Percentiles rank a stretch among this genome's conserved stretches.
Evolutionary conservation across 257 asterid species (phyloP).

Genomic region (Avicennia marina): DNA sequence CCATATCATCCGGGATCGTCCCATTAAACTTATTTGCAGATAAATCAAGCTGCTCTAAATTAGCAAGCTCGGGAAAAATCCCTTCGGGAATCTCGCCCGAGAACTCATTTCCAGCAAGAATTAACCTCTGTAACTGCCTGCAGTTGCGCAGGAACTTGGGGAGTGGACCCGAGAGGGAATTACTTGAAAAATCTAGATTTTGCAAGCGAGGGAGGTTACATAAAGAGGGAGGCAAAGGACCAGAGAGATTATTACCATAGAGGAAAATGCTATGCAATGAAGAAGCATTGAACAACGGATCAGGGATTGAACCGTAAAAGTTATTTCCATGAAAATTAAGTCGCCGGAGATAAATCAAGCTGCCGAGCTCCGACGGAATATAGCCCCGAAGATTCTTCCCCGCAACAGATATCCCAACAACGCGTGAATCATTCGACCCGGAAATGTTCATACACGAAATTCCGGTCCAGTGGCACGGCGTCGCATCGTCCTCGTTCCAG

Average conservation of each 20-base stretch:
- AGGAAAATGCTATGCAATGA: constrained; percentile 82
- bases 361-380: constrained; percentile 91
- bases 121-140: constrained; percentile 69
- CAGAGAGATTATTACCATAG: constrained; percentile 75
- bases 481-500: constrained; percentile 72
- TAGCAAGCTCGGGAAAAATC: constrained; percentile 72
- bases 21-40: constrained; percentile 63
- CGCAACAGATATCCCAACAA: constrained; percentile 63
- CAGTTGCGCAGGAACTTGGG: constrained; percentile 67
- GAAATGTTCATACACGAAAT: constrained; percentile 76
- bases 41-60: constrained; percentile 75
- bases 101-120: constrained; percentile 55
- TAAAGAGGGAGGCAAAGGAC: constrained; percentile 62
- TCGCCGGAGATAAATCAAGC: constrained; percentile 70
- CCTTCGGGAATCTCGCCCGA: constrained; percentile 68
- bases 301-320: constrained; percentile 80
- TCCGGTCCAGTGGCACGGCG: constrained; percentile 90
- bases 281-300: constrained; percentile 74
- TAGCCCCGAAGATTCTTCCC: constrained; percentile 73
- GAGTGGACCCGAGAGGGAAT: constrained; percentile 66
- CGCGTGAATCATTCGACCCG: constrained; percentile 58
- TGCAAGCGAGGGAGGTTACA: constrained; percentile 77
- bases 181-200: constrained; percentile 66
- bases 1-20: constrained; percentile 74
- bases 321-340: constrained; percentile 77